These are phyloP conservation scores for Candida orba DNA, from an alignment of 805 yeast genomes.

Conservation along the genomic window DNA sequence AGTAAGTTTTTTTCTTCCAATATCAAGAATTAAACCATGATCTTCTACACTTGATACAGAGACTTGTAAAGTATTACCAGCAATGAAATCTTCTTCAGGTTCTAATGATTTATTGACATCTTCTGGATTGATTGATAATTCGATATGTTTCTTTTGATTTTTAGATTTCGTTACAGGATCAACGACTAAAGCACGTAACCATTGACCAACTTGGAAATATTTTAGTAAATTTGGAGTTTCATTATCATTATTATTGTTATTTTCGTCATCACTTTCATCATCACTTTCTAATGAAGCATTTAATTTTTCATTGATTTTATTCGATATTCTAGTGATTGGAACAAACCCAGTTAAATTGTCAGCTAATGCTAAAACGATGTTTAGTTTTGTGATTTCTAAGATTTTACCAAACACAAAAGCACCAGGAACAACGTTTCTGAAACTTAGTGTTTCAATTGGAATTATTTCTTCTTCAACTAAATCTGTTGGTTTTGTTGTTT, in stretches of 20 bases:
- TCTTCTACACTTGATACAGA: constrained; percentile 80
- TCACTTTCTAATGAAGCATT: constrained; percentile 47
- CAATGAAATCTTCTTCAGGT: constrained; percentile 52
- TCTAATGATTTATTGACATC: constrained; percentile 53
- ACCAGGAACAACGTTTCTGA: constrained; percentile 63
- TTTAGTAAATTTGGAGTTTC: constrained; percentile 46
- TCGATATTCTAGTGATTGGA: constrained; percentile 66
- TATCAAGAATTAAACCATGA: constrained; percentile 75
- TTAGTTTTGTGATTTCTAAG: constrained; percentile 49
- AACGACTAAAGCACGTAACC: constrained; percentile 77
- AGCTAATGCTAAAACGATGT: constrained; percentile 64
- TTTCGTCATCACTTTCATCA: constrained; percentile 18
- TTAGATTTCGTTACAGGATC: constrained; percentile 32
- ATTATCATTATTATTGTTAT: constrained; percentile 23
- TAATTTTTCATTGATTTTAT: constrained; percentile 47
- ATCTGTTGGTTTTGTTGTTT: constrained; percentile 18
- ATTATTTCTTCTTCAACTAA: constrained; percentile 25
- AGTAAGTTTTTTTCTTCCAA: constrained; percentile 50
- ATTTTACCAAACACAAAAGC: constrained; percentile 74
- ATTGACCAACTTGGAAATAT: constrained; percentile 68
- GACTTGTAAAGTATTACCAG: constrained; percentile 66
- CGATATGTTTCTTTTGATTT: constrained; percentile 51
- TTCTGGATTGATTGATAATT: constrained; percentile 67
- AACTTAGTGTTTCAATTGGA: constrained; percentile 55
- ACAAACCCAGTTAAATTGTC: constrained; percentile 77